These are phyloP conservation scores for Russula emetica DNA, from an alignment of 768 basidiomycete species.

Conservation along the genomic window DNA sequence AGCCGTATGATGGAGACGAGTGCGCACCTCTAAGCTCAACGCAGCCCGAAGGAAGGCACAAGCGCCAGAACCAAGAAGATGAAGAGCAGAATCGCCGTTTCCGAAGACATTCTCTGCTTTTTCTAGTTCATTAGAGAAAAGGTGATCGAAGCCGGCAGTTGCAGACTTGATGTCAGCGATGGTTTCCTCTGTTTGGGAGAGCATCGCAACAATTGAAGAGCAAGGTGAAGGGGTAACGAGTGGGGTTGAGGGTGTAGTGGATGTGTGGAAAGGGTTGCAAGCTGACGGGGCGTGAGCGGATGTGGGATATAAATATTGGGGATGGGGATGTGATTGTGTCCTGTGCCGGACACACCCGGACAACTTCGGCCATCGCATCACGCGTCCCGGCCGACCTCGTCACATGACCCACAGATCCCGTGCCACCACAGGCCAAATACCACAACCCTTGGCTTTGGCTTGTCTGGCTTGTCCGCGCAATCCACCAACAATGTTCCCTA, in stretches of 20 bases:
- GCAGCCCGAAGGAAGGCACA: slow-evolving; percentile 74
- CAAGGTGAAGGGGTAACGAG: background rate
- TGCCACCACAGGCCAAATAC: too few relatives aligned
- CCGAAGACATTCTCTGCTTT: slow-evolving; percentile 51
- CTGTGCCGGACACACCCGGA: too few relatives aligned
- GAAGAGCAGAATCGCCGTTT: slow-evolving; percentile 58
- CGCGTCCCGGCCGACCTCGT: background rate
- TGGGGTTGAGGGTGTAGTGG: slow-evolving; percentile 2
- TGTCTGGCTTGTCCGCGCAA: background rate
- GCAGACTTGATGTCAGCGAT: slow-evolving; percentile 36
- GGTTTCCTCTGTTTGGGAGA: slow-evolving; percentile 30
- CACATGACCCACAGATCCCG: background rate
- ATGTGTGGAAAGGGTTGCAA: background rate
- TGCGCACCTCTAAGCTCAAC: slow-evolving; percentile 68
- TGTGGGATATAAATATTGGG: background rate
- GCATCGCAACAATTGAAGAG: background rate
- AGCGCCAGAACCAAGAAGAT: slow-evolving; percentile 66
- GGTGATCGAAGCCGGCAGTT: slow-evolving; percentile 55
- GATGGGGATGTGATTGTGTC: background rate
- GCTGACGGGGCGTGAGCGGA: background rate
- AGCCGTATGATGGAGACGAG: background rate
- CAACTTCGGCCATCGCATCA: background rate
- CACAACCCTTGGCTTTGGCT: too few relatives aligned
- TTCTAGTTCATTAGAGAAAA: slow-evolving; percentile 65
- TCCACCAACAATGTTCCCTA: slow-evolving; percentile 18